phyloP scores from a whole-genome alignment of 768 basidiomycete species.

The Hypsizygus marmoreus region DNA sequence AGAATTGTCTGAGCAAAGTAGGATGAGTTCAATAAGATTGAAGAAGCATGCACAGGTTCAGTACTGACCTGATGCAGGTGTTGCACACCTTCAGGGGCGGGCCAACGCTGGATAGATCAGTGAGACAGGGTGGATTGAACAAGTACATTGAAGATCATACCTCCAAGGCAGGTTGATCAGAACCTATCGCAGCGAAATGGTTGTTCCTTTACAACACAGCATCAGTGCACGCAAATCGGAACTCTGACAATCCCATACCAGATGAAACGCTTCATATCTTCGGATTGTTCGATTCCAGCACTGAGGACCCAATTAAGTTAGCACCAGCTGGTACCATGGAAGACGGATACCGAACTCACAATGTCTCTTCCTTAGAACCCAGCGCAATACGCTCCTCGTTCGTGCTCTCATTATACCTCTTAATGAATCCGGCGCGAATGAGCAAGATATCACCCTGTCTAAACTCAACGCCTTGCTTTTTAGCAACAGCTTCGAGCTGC shows the following conservation, averaged over 20 bases:
- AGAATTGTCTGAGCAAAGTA: no score
- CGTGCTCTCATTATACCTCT: slow-evolving; percentile 46
- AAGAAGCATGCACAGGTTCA: no score
- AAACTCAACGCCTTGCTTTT: slow-evolving; percentile 58
- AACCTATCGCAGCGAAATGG: slow-evolving; percentile 68
- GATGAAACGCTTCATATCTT: slow-evolving; percentile 69
- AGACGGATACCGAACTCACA: slow-evolving; percentile 52
- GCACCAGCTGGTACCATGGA: background rate
- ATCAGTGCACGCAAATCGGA: no score
- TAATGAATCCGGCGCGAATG: slow-evolving; percentile 61
- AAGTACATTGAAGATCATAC: slow-evolving; percentile 29
- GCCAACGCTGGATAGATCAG: slow-evolving; percentile 55
- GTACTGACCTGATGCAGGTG: slow-evolving; percentile 59
- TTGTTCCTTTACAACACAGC: no score
- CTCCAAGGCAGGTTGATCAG: slow-evolving; percentile 70
- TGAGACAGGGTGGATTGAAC: slow-evolving; percentile 4
- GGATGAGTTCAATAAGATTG: no score
- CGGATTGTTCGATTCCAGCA: slow-evolving; percentile 64
- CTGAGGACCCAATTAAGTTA: slow-evolving; percentile 30
- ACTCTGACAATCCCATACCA: slow-evolving; percentile 40
- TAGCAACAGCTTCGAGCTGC: slow-evolving; percentile 58
- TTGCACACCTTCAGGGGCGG: slow-evolving; percentile 38
- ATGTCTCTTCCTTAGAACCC: slow-evolving; percentile 42
- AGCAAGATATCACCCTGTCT: slow-evolving; percentile 61
- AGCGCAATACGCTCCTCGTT: slow-evolving; percentile 47